Evolutionary conservation across 1,284 basidiomycete species (phyloP).

Genomic region (Heterobasidion irregulare): DNA sequence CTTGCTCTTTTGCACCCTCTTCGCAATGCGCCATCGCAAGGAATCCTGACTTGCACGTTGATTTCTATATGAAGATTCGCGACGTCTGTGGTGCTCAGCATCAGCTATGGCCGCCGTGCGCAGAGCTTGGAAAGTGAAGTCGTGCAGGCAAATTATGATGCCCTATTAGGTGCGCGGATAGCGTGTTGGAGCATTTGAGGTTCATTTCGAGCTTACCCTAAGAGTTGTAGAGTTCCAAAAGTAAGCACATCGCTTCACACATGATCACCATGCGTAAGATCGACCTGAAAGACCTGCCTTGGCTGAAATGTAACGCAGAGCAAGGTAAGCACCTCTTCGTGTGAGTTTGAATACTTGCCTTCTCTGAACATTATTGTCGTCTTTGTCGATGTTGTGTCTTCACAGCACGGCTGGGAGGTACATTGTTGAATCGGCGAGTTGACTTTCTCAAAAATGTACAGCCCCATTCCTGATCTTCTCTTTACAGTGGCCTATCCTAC

Average conservation of each 20-base stretch:
- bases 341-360: too few relatives aligned
- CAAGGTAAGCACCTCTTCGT: too few relatives aligned
- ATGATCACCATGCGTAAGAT: too few relatives aligned
- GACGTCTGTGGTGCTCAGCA: slow-evolving; percentile 23
- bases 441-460: background rate
- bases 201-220: background rate
- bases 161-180: slow-evolving; percentile 3
- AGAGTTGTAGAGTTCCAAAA: too few relatives aligned
- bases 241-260: too few relatives aligned
- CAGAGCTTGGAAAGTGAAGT: slow-evolving; percentile 19
- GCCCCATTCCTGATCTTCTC: background rate
- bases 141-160: slow-evolving; percentile 12
- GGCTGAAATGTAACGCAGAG: too few relatives aligned
- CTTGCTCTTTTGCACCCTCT: too few relatives aligned
- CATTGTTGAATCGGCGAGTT: background rate
- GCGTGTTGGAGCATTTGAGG: too few relatives aligned
- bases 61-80: slow-evolving; percentile 15
- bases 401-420: background rate
- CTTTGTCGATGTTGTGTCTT: too few relatives aligned
- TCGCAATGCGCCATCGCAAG: too few relatives aligned
- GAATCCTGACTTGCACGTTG: background rate
- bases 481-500: slow-evolving; percentile 5
- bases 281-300: too few relatives aligned
- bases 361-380: too few relatives aligned
- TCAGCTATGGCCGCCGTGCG: slow-evolving; percentile 24